Evolutionary conservation across 2,329 filamentous ascomycete species (phyloP).

Genomic region (Trichoderma lentiforme): DNA sequence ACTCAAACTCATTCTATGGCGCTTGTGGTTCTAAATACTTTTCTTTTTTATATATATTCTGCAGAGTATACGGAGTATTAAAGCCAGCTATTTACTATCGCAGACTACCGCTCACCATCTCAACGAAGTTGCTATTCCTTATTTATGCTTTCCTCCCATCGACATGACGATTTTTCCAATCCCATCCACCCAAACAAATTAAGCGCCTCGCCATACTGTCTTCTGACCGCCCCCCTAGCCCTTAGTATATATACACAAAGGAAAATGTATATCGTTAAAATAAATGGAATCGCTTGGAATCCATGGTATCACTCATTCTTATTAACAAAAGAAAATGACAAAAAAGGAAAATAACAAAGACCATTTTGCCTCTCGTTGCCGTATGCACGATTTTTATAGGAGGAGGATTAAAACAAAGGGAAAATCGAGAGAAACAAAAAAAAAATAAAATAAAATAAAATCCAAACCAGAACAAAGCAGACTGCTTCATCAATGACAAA

Average conservation of each 20-base stretch:
- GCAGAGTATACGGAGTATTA: background rate
- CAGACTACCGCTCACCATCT: background rate
- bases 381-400: background rate
- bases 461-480: background rate
- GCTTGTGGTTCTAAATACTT: background rate
- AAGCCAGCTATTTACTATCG: background rate
- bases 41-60: background rate
- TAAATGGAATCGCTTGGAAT: background rate
- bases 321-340: background rate
- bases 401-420: background rate
- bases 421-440: background rate
- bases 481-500: background rate
- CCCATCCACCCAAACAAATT: background rate
- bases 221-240: background rate
- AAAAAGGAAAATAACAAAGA: background rate
- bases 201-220: background rate
- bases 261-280: slow-evolving; percentile 10
- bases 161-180: background rate
- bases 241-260: slow-evolving; percentile 14
- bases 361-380: background rate
- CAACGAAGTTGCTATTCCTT: background rate
- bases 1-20: background rate
- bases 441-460: background rate
- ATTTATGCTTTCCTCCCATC: background rate
- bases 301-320: slow-evolving; percentile 17